Conservation (phyloP, 2,329 filamentous ascomycete species). For the Xylariaceae sp. region DNA sequence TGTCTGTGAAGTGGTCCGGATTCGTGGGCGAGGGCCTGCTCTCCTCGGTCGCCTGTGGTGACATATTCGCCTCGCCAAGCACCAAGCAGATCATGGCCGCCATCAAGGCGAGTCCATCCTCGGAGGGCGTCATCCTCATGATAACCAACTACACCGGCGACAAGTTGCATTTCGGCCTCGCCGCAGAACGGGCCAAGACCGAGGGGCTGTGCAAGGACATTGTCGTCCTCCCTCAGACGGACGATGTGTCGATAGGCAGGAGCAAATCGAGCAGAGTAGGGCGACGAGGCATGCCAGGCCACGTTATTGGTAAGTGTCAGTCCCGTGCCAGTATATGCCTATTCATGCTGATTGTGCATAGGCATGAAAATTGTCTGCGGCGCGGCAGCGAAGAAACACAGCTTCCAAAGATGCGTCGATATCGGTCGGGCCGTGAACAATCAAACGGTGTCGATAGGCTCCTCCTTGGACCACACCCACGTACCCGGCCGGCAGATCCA, state of each 20-base stretch:
- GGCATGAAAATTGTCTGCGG: conserved; percentile 64
- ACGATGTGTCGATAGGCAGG: conserved; percentile 65
- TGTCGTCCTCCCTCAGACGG: conserved; percentile 65
- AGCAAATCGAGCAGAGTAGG: conserved; percentile 62
- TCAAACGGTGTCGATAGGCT: conserved; percentile 59
- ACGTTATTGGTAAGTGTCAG: conserved; percentile 36
- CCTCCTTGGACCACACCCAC: conserved; percentile 64
- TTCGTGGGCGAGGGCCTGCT: conserved; percentile 64
- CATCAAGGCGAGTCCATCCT: conserved; percentile 53
- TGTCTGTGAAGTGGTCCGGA: conserved; percentile 46
- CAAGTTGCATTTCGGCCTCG: conserved; percentile 68
- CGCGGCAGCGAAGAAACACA: conserved; percentile 50
- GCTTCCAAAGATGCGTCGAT: conserved; percentile 49
- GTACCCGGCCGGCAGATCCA: conserved; percentile 56
- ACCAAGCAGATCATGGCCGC: conserved; percentile 63
- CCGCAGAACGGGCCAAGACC: conserved; percentile 64
- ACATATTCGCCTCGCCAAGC: conserved; percentile 68
- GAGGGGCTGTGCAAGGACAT: conserved; percentile 50
- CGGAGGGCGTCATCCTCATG: conserved; percentile 60
- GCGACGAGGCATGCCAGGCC: conserved; percentile 63
- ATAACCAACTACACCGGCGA: conserved; percentile 71
- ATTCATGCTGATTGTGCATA: neutral
- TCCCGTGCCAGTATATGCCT: neutral
- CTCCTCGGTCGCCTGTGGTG: conserved; percentile 62
- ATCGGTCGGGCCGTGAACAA: conserved; percentile 48